These are phyloP conservation scores for Blastomyces gilchristii DNA, from an alignment of 2,329 filamentous ascomycete genomes.

Conservation along the genomic window DNA sequence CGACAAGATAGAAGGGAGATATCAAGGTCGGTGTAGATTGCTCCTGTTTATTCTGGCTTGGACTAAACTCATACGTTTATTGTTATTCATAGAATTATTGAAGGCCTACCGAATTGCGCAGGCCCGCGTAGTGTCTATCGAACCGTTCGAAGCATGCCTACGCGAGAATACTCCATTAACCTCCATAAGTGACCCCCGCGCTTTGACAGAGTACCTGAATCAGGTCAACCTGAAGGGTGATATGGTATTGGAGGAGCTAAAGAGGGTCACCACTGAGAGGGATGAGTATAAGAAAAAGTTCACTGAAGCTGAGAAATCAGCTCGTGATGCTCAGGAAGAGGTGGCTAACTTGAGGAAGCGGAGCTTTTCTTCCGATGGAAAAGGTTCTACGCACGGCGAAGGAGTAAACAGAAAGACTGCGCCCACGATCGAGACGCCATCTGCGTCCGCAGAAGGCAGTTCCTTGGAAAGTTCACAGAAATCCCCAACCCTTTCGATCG, in stretches of 20 bases:
- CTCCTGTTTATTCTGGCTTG: too few relatives aligned
- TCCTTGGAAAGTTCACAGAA: conserved; percentile 18
- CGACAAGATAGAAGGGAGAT: conserved; percentile 81
- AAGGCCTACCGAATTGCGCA: conserved; percentile 89
- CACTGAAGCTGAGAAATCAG: conserved; percentile 56
- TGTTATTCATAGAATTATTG: conserved; percentile 55
- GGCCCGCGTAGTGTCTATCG: conserved; percentile 72
- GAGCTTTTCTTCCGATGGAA: conserved; percentile 22
- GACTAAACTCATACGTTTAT: neutral
- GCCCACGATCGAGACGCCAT: conserved; percentile 32
- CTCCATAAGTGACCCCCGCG: conserved; percentile 73
- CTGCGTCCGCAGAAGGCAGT: conserved; percentile 23
- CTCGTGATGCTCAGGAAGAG: conserved; percentile 54
- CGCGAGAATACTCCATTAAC: conserved; percentile 87
- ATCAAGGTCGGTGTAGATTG: conserved; percentile 55
- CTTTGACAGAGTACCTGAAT: conserved; percentile 80
- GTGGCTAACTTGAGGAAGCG: conserved; percentile 44
- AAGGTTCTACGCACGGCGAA: conserved; percentile 17
- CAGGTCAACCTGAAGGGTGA: conserved; percentile 77
- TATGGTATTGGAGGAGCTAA: conserved; percentile 90
- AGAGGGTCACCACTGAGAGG: conserved; percentile 70
- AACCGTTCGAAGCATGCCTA: conserved; percentile 83
- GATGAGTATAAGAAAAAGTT: conserved; percentile 69
- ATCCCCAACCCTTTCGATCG: conserved; percentile 25
- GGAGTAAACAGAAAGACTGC: conserved; percentile 27